Evolutionary conservation across 1,284 basidiomycete species (phyloP), one percentile per base, ranked within the genome.

Genomic region (Ustilago loliicola): DNA sequence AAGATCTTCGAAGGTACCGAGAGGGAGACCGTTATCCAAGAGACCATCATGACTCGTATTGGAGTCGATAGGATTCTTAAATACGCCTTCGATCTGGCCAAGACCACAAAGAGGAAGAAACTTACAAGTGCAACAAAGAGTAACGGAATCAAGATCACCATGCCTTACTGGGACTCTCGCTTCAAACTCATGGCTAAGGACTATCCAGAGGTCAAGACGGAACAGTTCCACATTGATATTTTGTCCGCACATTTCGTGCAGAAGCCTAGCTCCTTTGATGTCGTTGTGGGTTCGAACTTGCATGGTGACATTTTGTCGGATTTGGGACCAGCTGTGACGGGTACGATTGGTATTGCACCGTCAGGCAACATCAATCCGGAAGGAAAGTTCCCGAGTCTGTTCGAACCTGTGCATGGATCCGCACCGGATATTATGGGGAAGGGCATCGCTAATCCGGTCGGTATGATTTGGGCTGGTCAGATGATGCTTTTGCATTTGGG

Each of bases 321-420:
- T 74, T 87, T 90, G 25, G 90, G 89, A 2, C 88, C 90, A 3
- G 90, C 90, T 1, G 88, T 89, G 48, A 89, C 89, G 1, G 90
- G 90, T 9, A 89, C 89, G 7, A 91, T 91, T 72, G 90, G 90
- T 8, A 90, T 91, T 47, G 90, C 90, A 7, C 90, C 90, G 5
- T 89, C 89, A 5, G 89, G 88, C 23, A 90, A 90, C 77, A 85
- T 90, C 54, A 90, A 91, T 71, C 90, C 90, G 0, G 87, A 88
- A 3, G 65, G 84, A 30, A 81, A 80, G 27, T 87, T 80, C 68
- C 90, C 90, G 0, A 89, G 88, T 23, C 45, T 80, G 47, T 88
- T 90, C 77, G 88, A 90, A 72, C 89, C 88, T 7, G 89, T 80
- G 13, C 54, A 54, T 54, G 70, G 75, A 5, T 75, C 70, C 9